These are phyloP conservation scores for Zygosaccharomyces sapae DNA, from an alignment of 1,139 yeast genomes.

Conservation along the genomic window DNA sequence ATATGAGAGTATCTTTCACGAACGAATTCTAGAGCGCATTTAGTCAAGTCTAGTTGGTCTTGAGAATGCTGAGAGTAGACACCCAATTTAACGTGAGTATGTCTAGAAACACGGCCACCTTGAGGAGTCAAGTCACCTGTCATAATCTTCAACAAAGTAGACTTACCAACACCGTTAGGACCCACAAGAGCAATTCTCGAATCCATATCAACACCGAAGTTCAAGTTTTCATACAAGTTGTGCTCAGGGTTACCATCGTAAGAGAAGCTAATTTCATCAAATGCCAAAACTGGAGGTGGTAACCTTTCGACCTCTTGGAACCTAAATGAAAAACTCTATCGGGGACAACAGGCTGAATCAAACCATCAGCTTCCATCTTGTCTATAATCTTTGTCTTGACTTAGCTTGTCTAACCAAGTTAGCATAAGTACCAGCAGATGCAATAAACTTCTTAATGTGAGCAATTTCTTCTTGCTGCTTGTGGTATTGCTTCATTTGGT, in stretches of 20 bases:
- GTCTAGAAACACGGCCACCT: conserved; percentile 92
- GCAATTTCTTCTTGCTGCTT: conserved; percentile 99
- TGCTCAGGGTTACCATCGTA: conserved; percentile 86
- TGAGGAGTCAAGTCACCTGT: conserved; percentile 90
- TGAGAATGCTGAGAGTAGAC: conserved; percentile 99
- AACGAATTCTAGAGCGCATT: conserved; percentile 92
- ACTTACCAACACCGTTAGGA: conserved; percentile 99
- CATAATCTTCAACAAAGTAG: conserved; percentile 92
- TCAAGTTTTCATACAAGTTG: conserved; percentile 82
- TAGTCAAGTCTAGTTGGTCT: conserved; percentile 93
- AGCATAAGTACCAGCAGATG: conserved; percentile 99
- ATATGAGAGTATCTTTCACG: conserved; percentile 85
- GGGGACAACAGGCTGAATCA: conserved; percentile 86
- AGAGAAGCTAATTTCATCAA: conserved; percentile 90
- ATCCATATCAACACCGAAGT: conserved; percentile 99
- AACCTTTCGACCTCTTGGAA: conserved; percentile 95
- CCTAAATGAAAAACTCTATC: conserved; percentile 91
- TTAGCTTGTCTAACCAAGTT: conserved; percentile 98
- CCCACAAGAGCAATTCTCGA: conserved; percentile 97
- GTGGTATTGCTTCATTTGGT: conserved; percentile 94
- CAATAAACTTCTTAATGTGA: conserved; percentile 97
- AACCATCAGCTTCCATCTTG: conserved; percentile 99
- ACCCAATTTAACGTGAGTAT: conserved; percentile 96
- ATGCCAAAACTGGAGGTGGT: conserved; percentile 98
- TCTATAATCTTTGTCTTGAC: conserved; percentile 97